Percentiles rank a stretch among this genome's conserved stretches.
Evolutionary conservation across 2,329 filamentous ascomycete species (phyloP).

Genomic region (Aureobasidium pullulans): DNA sequence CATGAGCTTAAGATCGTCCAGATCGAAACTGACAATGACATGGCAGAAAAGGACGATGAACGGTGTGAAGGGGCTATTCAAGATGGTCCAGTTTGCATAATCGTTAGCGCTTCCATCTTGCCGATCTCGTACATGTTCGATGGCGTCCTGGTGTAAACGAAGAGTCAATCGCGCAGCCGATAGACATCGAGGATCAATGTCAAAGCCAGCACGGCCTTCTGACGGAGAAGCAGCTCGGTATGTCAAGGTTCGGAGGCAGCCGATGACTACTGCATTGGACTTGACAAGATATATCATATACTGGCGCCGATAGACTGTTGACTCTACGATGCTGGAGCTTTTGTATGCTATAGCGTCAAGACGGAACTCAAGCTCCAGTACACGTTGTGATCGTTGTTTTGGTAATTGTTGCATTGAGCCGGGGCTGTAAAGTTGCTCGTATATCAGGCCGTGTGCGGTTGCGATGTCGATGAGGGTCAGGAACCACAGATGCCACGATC

Average conservation of each 20-base stretch:
- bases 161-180: not conserved
- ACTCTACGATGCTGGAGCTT: not conserved
- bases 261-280: not conserved
- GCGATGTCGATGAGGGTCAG: not conserved
- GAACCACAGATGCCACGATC: not conserved
- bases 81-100: not conserved
- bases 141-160: not conserved
- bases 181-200: not conserved
- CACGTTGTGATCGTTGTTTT: not conserved
- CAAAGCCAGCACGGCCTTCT: too few relatives aligned
- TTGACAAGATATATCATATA: not conserved
- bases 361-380: not conserved
- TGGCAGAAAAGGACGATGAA: not conserved
- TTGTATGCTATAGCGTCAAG: not conserved
- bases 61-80: not conserved
- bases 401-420: not conserved
- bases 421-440: not conserved
- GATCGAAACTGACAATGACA: not conserved
- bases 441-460: not conserved
- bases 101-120: not conserved
- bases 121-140: too few relatives aligned
- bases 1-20: not conserved
- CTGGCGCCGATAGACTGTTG: not conserved
- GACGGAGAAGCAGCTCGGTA: not conserved
- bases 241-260: not conserved